Evolutionary conservation across 2,329 filamentous ascomycete species (phyloP), one percentile per base, ranked within the genome.

Genomic region (Aureobasidium musti): DNA sequence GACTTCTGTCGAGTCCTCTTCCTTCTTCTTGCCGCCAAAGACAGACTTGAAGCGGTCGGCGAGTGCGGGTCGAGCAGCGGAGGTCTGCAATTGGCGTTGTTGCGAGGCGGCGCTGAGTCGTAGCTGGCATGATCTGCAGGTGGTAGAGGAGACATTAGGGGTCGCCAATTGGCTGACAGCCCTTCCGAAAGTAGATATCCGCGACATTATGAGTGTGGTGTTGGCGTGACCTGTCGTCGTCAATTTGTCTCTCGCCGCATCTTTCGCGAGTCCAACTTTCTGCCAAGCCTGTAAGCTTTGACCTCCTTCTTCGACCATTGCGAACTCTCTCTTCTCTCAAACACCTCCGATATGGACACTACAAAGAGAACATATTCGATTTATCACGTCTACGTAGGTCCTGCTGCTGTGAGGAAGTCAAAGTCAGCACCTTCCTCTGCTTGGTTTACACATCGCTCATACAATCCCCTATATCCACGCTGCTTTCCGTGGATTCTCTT

Each of bases 381-480:
- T 7, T 8, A 21, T 23, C 21, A 14, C 30, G 6, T n/a, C 60
- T 64, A 53, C 2, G n/a, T 33, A 30, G 63, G 63, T n/a, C 63
- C 63, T 45, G 39, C 37, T 21, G 74, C 73, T 10, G 72, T 86
- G 64, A 89, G 74, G 67, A 89, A 88, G 68, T 85, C 85, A 75
- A 89, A 88, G 72, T 89, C 86, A 0, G 81, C 84, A 0, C 86
- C 86, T 1, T 80, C 71, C 68, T 88, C 80, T 0, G 86, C 86
- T 73, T 87, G 85, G 21, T 85, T 87, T 0, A 88, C 86, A 19
- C 79, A 79, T 6, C 84, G 77, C 79, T 86, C 81, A 72, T 87
- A 89, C 56, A 89, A 71, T 0, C 85, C 86, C 1, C 83, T 76
- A 74, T 88, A 89, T 0, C 86, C 86, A 70, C 86, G 80, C 70